These are phyloP conservation scores for Truncatella angustata DNA, from an alignment of 2,329 filamentous ascomycete genomes.

Conservation along the genomic window DNA sequence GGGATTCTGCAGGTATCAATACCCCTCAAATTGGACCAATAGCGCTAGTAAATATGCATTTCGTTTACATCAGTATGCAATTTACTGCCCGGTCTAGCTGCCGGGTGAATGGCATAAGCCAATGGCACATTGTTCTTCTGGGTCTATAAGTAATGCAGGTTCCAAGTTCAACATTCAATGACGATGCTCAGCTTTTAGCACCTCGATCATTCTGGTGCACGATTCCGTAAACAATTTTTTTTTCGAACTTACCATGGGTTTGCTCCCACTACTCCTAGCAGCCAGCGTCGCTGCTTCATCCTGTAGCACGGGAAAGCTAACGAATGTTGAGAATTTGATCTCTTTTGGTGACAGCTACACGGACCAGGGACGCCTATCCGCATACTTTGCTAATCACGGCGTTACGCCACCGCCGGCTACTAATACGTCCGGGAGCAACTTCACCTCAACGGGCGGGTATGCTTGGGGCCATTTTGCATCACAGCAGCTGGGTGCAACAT, in stretches of 20 bases:
- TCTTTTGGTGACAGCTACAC: conserved; percentile 77
- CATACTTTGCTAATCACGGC: conserved; percentile 59
- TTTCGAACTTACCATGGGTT: not conserved
- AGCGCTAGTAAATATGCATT: not conserved
- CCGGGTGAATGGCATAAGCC: not conserved
- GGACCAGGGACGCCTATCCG: conserved; percentile 65
- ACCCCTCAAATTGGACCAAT: conserved; percentile 4
- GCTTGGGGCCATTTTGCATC: conserved; percentile 69
- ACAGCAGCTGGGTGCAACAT: conserved; percentile 52
- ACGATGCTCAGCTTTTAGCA: not conserved
- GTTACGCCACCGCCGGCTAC: conserved; percentile 60
- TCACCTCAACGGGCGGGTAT: conserved; percentile 63
- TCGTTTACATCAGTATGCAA: conserved; percentile 1
- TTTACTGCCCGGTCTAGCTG: not conserved
- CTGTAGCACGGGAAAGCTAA: conserved; percentile 21
- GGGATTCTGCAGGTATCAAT: not conserved
- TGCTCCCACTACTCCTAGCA: not conserved
- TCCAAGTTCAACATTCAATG: not conserved
- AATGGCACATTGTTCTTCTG: too few relatives aligned
- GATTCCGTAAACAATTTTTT: not conserved
- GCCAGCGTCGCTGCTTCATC: conserved; percentile 14
- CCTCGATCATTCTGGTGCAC: not conserved
- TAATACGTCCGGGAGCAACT: conserved; percentile 42
- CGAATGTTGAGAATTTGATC: conserved; percentile 60
- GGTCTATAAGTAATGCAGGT: too few relatives aligned